Conservation (phyloP, 202 grass and related monocot genomes). For the Setaria italica region DNA sequence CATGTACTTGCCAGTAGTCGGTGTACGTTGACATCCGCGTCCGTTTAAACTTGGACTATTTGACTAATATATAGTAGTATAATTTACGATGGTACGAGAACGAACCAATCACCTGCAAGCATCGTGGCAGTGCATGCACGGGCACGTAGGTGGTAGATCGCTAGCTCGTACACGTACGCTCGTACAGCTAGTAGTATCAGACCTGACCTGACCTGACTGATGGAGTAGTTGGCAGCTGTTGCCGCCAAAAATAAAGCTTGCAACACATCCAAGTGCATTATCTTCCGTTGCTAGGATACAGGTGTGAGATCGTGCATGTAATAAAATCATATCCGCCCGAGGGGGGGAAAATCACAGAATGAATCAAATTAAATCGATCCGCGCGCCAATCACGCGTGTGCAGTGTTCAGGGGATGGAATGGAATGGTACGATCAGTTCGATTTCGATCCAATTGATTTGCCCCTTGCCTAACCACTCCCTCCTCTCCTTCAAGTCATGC, state of each 20-base stretch:
- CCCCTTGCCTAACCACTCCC: slow-evolving; percentile 8
- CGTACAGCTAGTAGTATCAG: not conserved
- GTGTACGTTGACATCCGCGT: not conserved
- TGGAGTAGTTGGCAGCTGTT: not conserved
- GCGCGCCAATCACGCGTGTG: slow-evolving; percentile 17
- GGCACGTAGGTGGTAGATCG: not conserved
- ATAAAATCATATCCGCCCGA: not conserved
- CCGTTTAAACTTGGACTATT: not conserved
- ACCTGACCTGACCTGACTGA: not conserved
- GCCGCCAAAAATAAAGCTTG: not conserved
- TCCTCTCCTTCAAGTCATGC: not conserved
- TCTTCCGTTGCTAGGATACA: not conserved
- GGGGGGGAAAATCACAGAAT: not conserved
- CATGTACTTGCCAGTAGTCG: not conserved
- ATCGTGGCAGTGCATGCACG: slow-evolving; percentile 1
- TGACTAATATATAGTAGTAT: not conserved
- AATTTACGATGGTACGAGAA: not conserved
- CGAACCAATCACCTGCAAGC: not conserved
- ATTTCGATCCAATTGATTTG: not conserved
- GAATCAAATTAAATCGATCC: not conserved
- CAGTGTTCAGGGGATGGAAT: not conserved
- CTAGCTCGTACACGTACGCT: slow-evolving; percentile 8
- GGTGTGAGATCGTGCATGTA: not conserved
- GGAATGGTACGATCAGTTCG: too few species aligned
- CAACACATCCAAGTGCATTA: not conserved